phyloP scores from a whole-genome alignment of 805 yeast species.

The Danielia reshetovae region DNA sequence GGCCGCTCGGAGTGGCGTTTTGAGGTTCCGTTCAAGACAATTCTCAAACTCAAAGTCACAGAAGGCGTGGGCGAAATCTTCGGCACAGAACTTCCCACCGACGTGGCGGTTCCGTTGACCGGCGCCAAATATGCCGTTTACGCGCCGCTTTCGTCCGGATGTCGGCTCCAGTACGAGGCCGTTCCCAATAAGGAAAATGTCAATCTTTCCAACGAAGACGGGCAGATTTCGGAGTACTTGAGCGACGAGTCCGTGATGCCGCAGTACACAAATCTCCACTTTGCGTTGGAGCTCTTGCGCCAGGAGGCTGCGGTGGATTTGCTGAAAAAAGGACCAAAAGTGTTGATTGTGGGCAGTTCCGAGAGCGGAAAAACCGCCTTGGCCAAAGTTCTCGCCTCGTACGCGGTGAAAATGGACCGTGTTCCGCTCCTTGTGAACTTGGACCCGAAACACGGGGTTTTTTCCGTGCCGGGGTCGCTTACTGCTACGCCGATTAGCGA shows the following conservation, averaged over 20 bases:
- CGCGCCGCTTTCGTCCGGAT: slow-evolving; percentile 56
- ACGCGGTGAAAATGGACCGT: slow-evolving; percentile 68
- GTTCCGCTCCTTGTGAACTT: slow-evolving; percentile 73
- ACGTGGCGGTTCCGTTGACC: slow-evolving; percentile 42
- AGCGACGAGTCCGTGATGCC: slow-evolving; percentile 70
- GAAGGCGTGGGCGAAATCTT: slow-evolving; percentile 83
- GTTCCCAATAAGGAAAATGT: slow-evolving; percentile 22
- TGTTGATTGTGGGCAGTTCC: slow-evolving; percentile 68
- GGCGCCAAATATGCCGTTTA: slow-evolving; percentile 38
- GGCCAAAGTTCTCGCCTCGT: slow-evolving; percentile 63
- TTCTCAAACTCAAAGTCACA: slow-evolving; percentile 46
- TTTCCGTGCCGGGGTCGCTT: slow-evolving; percentile 77
- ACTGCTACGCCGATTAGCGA: slow-evolving; percentile 84
- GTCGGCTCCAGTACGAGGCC: slow-evolving; percentile 47
- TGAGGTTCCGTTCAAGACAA: slow-evolving; percentile 54
- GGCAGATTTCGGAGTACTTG: slow-evolving; percentile 52
- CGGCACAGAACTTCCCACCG: slow-evolving; percentile 87
- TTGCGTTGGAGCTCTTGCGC: slow-evolving; percentile 61
- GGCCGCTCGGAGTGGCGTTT: slow-evolving; percentile 70
- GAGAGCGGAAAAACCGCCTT: slow-evolving; percentile 79
- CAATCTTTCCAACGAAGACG: slow-evolving; percentile 27
- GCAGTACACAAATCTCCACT: slow-evolving; percentile 63
- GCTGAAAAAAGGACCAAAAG: slow-evolving; percentile 48
- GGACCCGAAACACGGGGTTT: slow-evolving; percentile 69
- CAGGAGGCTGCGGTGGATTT: slow-evolving; percentile 27